Evolutionary conservation across 495 filamentous ascomycete genomes (phyloP).

Genomic region (Podospora conica): DNA sequence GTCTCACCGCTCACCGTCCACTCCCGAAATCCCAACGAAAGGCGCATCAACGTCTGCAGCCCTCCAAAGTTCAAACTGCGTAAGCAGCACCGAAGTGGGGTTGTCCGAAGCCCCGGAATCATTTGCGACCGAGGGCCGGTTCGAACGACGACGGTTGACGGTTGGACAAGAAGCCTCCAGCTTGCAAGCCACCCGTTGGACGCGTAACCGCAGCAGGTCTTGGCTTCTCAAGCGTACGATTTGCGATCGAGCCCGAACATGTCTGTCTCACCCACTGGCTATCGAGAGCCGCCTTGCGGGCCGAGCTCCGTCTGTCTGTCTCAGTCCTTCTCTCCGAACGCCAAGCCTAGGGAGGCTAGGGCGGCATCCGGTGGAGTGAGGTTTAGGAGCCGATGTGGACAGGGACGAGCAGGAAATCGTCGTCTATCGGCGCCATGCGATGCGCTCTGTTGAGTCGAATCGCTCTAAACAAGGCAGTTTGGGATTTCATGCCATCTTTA

Average conservation of each 20-base stretch:
- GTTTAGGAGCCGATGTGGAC: not conserved
- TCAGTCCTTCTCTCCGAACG: not conserved
- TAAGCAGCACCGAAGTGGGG: not conserved
- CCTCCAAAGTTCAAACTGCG: too few species aligned
- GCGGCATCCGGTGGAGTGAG: not conserved
- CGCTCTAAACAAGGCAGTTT: not conserved
- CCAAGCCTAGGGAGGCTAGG: not conserved
- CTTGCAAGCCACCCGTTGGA: not conserved
- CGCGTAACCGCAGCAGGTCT: not conserved
- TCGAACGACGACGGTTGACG: not conserved
- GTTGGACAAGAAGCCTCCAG: not conserved
- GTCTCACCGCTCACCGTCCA: not conserved
- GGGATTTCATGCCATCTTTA: not conserved
- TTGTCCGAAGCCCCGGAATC: not conserved
- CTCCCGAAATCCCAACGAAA: not conserved
- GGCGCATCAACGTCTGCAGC: too few species aligned
- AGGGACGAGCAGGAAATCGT: not conserved
- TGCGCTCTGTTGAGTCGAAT: not conserved
- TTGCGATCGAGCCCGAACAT: not conserved
- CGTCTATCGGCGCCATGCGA: not conserved
- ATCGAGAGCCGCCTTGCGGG: not conserved
- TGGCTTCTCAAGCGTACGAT: not conserved
- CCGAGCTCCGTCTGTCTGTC: not conserved
- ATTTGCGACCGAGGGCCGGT: too few species aligned
- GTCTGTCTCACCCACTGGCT: not conserved